phyloP scores from a whole-genome alignment of 164 flowering plant genomes.

The Vitis rupestris region DNA sequence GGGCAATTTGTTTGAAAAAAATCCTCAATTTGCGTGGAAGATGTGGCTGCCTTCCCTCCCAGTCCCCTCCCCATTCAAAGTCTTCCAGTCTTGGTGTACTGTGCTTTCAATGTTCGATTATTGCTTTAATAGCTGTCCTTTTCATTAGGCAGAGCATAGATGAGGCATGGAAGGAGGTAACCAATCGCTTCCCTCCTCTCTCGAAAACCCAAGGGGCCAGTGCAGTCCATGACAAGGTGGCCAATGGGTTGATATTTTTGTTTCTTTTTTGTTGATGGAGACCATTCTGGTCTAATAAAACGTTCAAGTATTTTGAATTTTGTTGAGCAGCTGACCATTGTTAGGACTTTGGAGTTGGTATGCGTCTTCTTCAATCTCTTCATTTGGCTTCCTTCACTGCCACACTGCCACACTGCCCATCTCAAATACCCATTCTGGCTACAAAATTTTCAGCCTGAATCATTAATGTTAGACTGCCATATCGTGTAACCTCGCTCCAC shows the following conservation, averaged over 20 bases:
- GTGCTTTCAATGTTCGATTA: background rate
- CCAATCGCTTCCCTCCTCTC: background rate
- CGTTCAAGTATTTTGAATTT: background rate
- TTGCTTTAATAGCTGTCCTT: conserved; percentile 13
- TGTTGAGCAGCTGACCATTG: background rate
- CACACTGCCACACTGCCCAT: no score
- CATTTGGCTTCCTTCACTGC: no score
- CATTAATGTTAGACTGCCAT: no score
- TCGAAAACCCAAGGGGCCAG: background rate
- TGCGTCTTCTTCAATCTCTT: background rate
- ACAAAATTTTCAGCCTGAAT: no score
- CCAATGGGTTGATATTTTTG: conserved; percentile 4
- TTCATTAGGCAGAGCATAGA: conserved; percentile 6
- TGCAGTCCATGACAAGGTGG: background rate
- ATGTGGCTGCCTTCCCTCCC: background rate
- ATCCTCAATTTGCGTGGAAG: background rate
- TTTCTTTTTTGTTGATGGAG: conserved; percentile 8
- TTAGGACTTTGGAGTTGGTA: background rate
- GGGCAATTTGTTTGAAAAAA: background rate
- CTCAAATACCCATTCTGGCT: no score
- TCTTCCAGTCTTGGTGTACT: background rate
- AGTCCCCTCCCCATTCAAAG: background rate
- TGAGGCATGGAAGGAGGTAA: background rate
- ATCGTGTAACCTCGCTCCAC: no score
- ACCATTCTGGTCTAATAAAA: background rate